Base-by-base conservation (phyloP, 331 rosid species). In the Stylosanthes scabra region DNA sequence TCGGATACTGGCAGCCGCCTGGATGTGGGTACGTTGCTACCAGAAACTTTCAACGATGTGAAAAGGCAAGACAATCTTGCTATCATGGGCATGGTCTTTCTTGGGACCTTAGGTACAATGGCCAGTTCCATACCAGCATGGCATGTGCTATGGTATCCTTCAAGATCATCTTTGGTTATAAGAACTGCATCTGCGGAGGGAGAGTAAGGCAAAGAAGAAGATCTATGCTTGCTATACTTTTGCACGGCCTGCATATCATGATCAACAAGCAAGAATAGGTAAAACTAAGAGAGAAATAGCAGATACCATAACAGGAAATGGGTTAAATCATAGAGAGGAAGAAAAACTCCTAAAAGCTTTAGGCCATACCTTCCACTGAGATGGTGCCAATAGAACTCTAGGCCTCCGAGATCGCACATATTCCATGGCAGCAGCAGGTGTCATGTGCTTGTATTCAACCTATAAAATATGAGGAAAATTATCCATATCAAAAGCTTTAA, bases 161-260 rank as follows among this genome's bases (percentile, higher is more conserved):
- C 99, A 50, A 94, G 96, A 80, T 94, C 99, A 34, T 83, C 99
- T 87, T 90, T 87, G 66, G 97, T 94, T 65, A 94, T 90, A 57
- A 91, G 77, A 57, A 94, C 97, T 55, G 89, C 95, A 75, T 94
- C 99, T 57, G 90, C 88, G 7, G 97, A 87, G 72, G 95, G 91
- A 45, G 93, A 91, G 81, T 50, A 59, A 25, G 89, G 52, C 64
- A 77, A 46, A n/a, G 90, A 57, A 76, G 74, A 67, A 28, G 83
- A 76, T 64, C 67, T 31, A 16, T 13, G 60, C 65, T 80, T 83
- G 89, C 90, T 80, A 74, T 82, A 94, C 50, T 88, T 85, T 84
- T 85, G 90, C 86, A 91, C 99, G 71, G 97, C 99, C 99, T 94
- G 93, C 31, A 63, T 55, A 77, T 31, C 31, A 37, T 27, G 8